These are phyloP conservation scores for Eucalyptus curtisii DNA, from an alignment of 345 rosid genomes.

Conservation along the genomic window DNA sequence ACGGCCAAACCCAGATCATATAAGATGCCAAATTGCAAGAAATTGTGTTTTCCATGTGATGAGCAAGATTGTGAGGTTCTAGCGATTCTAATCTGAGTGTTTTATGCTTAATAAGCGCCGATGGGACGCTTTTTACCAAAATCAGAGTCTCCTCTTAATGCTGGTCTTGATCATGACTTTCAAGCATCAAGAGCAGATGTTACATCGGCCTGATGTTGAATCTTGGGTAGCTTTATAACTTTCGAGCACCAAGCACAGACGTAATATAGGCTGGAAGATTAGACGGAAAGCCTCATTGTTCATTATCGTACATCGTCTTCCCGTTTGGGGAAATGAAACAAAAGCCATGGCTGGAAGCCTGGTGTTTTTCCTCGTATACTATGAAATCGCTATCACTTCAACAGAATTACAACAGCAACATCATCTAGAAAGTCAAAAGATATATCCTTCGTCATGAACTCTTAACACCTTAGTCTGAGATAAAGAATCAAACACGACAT, in stretches of 20 bases:
- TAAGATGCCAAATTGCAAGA: background rate
- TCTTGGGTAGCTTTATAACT: background rate
- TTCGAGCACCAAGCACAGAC: background rate
- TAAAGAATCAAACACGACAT: background rate
- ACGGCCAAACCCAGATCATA: background rate
- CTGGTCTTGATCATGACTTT: background rate
- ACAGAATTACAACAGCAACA: background rate
- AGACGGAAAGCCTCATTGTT: background rate
- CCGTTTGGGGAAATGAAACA: background rate
- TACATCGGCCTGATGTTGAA: background rate
- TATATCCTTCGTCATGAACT: background rate
- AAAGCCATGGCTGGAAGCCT: background rate
- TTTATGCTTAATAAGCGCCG: background rate
- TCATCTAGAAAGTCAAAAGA: background rate
- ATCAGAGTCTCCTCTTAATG: background rate
- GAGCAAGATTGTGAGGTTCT: background rate
- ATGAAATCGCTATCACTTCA: background rate
- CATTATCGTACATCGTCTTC: background rate
- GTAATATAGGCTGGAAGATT: background rate
- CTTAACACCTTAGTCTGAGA: background rate
- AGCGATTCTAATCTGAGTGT: background rate
- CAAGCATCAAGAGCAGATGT: background rate
- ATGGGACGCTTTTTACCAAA: background rate
- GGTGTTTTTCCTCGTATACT: background rate
- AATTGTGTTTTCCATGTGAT: background rate